Percentiles rank a stretch among this genome's conserved stretches.
These are phyloP conservation scores for Bothriochloa decipiens DNA, from an alignment of 176 grass and related monocot genomes.

Conservation along the genomic window DNA sequence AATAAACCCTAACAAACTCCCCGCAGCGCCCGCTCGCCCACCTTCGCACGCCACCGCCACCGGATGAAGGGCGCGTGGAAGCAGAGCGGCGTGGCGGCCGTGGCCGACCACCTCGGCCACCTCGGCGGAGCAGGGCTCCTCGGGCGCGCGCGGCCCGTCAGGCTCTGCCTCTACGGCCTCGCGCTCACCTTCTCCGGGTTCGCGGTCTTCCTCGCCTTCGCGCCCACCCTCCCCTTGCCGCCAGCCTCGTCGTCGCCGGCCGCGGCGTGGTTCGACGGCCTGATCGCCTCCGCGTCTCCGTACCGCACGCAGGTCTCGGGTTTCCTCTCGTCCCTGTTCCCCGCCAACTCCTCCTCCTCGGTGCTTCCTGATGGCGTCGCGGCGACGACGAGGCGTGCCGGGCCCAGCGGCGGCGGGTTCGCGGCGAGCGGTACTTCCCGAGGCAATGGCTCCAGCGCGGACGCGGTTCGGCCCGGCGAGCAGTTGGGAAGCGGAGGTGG, in stretches of 20 bases:
- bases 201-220: conserved; percentile 66
- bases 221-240: conserved; percentile 46
- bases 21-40: not conserved
- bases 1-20: not conserved
- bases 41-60: not conserved
- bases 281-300: conserved; percentile 64
- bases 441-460: conserved; percentile 9
- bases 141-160: conserved; percentile 40
- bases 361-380: not conserved
- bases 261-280: conserved; percentile 64
- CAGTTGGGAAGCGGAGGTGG: conserved; percentile 27
- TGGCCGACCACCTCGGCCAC: conserved; percentile 44
- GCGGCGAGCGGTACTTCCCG: not conserved
- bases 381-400: conserved; percentile 1
- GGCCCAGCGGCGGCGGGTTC: conserved; percentile 24
- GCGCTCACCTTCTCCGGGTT: conserved; percentile 65
- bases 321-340: conserved; percentile 67
- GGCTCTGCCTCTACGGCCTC: conserved; percentile 74
- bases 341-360: conserved; percentile 52
- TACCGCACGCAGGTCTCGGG: conserved; percentile 65
- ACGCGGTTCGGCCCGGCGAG: not conserved
- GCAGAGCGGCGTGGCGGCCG: conserved; percentile 42
- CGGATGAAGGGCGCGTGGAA: conserved; percentile 57
- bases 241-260: conserved; percentile 32
- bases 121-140: not conserved